phyloP scores from a whole-genome alignment of 2,329 filamentous ascomycete species.

The Cladophialophora immunda region DNA sequence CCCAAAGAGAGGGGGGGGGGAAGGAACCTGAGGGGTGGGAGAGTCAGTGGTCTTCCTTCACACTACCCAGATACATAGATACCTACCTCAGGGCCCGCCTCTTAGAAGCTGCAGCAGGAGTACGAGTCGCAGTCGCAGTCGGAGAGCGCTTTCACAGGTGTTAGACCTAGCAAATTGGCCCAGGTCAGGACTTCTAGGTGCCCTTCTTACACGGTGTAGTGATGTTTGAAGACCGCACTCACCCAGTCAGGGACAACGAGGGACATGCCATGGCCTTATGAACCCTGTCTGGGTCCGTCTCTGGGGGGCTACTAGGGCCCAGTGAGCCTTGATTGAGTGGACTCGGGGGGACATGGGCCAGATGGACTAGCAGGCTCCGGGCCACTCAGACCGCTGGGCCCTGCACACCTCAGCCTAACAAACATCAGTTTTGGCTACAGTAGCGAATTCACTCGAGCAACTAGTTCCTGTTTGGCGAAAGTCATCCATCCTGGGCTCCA shows the following conservation, averaged over 20 bases:
- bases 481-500: constrained; percentile 12
- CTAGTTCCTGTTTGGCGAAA: constrained; percentile 16
- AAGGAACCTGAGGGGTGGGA: background rate
- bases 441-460: constrained; percentile 16
- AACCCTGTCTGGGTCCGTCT: background rate
- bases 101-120: background rate
- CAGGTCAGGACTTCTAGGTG: background rate
- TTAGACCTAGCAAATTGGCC: background rate
- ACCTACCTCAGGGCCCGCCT: too few relatives aligned
- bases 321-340: constrained; percentile 14
- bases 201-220: background rate
- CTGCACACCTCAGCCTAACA: constrained; percentile 19
- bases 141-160: background rate
- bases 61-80: background rate
- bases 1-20: background rate
- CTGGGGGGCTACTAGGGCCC: background rate
- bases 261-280: constrained; percentile 8
- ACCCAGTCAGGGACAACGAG: background rate
- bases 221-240: background rate
- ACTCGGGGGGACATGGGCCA: background rate
- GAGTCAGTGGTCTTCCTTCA: background rate
- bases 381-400: background rate
- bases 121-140: background rate
- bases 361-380: background rate
- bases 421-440: constrained; percentile 6